These are phyloP conservation scores for Suhomyces sp. DNA, from an alignment of 805 yeast species.

Conservation along the genomic window DNA sequence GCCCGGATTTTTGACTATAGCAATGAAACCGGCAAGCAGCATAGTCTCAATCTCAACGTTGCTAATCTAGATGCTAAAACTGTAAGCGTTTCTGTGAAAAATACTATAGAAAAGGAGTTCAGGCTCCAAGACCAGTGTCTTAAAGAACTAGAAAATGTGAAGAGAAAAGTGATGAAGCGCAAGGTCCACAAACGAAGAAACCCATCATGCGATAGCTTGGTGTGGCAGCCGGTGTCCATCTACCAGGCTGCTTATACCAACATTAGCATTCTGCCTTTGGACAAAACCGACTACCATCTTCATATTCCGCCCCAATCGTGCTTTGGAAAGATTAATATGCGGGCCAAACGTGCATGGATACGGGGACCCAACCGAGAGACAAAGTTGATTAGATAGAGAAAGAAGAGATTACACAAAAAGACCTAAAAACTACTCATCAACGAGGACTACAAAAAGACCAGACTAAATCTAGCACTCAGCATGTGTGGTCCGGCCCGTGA, in stretches of 20 bases:
- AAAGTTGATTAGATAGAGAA: background rate
- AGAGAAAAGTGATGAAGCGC: background rate
- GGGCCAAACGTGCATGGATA: constrained; percentile 38
- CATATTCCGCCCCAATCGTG: constrained; percentile 30
- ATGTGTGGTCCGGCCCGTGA: background rate
- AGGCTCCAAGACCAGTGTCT: constrained; percentile 13
- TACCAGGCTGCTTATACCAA: constrained; percentile 31
- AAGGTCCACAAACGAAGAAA: constrained; percentile 5
- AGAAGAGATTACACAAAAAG: background rate
- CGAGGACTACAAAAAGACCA: too few relatives aligned
- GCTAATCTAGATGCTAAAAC: background rate
- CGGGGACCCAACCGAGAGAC: constrained; percentile 17
- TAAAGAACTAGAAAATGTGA: background rate
- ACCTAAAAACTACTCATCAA: background rate
- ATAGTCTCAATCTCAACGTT: background rate
- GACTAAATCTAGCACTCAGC: background rate
- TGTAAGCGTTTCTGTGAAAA: constrained; percentile 10
- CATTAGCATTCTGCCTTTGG: constrained; percentile 24
- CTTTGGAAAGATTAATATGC: constrained; percentile 41
- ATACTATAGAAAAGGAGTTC: constrained; percentile 14
- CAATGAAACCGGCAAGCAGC: background rate
- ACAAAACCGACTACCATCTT: constrained; percentile 26
- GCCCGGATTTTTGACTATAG: background rate
- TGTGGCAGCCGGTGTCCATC: constrained; percentile 33
- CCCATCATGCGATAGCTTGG: constrained; percentile 4